phyloP scores from a whole-genome alignment of 208 protist species.

The Leishmania martiniquensis region DNA sequence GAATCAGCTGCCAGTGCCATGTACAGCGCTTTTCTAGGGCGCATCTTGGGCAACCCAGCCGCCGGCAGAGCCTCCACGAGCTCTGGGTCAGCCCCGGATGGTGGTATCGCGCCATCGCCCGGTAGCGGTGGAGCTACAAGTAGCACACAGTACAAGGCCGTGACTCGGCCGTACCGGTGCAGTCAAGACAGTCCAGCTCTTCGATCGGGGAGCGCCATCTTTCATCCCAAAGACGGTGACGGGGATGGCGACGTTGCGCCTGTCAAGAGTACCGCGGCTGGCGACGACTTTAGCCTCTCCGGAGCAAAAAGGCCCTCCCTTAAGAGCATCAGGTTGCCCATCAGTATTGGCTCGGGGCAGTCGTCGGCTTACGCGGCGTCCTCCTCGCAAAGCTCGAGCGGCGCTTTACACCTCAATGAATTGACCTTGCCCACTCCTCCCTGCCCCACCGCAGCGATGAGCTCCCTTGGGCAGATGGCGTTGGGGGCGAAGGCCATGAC shows the following conservation, averaged over 20 bases:
- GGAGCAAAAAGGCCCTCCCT: neutral
- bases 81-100: neutral
- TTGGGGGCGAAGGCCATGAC: neutral
- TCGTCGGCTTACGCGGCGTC: neutral
- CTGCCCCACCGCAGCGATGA: neutral
- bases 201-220: neutral
- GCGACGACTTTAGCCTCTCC: neutral
- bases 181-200: constrained; percentile 12
- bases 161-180: constrained; percentile 34
- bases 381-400: neutral
- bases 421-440: no score
- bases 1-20: neutral
- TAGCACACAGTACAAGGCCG: constrained; percentile 26
- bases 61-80: neutral
- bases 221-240: neutral
- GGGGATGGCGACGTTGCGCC: neutral
- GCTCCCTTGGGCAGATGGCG: neutral
- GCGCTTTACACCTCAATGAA: neutral
- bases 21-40: constrained; percentile 25
- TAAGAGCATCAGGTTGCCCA: neutral
- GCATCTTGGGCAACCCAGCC: constrained; percentile 14
- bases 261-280: neutral
- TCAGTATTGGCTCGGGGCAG: neutral
- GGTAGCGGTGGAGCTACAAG: neutral
- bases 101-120: neutral